Evolutionary conservation across 768 basidiomycete species (phyloP), one percentile per base, ranked within the genome.

Genomic region (Gyrodon lividus): DNA sequence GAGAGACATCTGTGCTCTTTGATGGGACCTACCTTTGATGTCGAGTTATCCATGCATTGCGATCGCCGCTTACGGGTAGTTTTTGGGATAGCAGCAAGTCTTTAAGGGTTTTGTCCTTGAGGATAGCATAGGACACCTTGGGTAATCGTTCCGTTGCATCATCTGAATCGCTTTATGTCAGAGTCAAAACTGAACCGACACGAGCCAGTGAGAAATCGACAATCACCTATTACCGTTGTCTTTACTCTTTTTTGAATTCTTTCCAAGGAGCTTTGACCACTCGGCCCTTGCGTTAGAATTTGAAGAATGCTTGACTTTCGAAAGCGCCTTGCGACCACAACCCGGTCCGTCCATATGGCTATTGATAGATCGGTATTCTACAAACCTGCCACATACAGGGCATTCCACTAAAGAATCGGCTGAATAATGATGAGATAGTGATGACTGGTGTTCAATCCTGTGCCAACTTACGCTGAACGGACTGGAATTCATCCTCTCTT

Each of bases 21-120:
- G 23, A 19, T 2, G 19, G 20, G n/a, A 60, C 70, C 6, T 61
- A 85, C 86, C 76, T 75, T 64, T 79, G 74, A 66, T 88, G 86
- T 45, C 87, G 77, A 48, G 75, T 73, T 53, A 81, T 74, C 63
- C 80, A 74, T 26, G 66, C 62, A 17, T 70, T 63, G 38, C 80
- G 75, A 55, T 82, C 82, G 5, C 87, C 87, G 12, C 59, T 68
- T 2, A 74, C 64, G 1, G 80, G 70, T 17, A 89, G 66, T 9
- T 68, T 75, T 45, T 82, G 74, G 46, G 81, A 74, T 2, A 56
- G 43, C 10, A 89, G 71, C 59, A 83, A 75, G 12, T 83, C 82
- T 55, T 74, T 79, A 16, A 89, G 60, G 34, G 77, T 74, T 59
- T 74, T 79, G 44, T 85, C 84, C 59, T 82, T 87, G 43, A 88